phyloP scores from a whole-genome alignment of 352 stramenopile genomes.

The Phytophthora nicotianae region DNA sequence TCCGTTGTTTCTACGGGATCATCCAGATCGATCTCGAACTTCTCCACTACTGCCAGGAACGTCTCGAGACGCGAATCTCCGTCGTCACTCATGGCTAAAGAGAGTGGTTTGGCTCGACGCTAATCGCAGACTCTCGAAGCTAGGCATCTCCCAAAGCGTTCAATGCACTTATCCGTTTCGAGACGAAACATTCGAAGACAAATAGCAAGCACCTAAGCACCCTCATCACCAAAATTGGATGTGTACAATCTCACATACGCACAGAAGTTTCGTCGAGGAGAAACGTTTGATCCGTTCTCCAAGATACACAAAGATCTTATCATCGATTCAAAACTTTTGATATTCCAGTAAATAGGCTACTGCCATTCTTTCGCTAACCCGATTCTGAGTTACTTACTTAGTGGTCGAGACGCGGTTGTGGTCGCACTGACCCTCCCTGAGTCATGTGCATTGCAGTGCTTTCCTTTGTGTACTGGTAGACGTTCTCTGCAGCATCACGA shows the following conservation, averaged over 20 bases:
- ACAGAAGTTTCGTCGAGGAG: background rate
- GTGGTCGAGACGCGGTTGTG: constrained; percentile 2
- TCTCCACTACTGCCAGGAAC: constrained; percentile 69
- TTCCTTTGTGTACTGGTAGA: constrained; percentile 56
- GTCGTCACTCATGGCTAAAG: constrained; percentile 44
- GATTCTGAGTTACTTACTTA: constrained; percentile 12
- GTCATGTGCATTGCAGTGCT: constrained; percentile 48
- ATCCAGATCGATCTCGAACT: constrained; percentile 73
- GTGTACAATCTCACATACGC: constrained; percentile 1
- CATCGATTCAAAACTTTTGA: constrained; percentile 25
- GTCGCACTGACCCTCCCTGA: constrained; percentile 19
- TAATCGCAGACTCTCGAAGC: constrained; percentile 25
- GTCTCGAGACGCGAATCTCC: constrained; percentile 42
- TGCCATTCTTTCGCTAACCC: background rate
- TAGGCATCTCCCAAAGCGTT: constrained; percentile 16
- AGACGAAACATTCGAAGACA: constrained; percentile 7
- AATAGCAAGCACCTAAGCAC: background rate
- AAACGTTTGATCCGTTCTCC: background rate
- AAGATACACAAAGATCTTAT: background rate
- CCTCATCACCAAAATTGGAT: constrained; percentile 19
- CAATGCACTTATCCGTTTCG: constrained; percentile 23
- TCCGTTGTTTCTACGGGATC: constrained; percentile 63
- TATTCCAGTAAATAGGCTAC: constrained; percentile 37
- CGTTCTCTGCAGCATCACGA: constrained; percentile 46
- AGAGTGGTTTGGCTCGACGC: constrained; percentile 1